These are phyloP conservation scores for Pseudopyricularia cyperi DNA, from an alignment of 2,329 filamentous ascomycete species.

Conservation along the genomic window DNA sequence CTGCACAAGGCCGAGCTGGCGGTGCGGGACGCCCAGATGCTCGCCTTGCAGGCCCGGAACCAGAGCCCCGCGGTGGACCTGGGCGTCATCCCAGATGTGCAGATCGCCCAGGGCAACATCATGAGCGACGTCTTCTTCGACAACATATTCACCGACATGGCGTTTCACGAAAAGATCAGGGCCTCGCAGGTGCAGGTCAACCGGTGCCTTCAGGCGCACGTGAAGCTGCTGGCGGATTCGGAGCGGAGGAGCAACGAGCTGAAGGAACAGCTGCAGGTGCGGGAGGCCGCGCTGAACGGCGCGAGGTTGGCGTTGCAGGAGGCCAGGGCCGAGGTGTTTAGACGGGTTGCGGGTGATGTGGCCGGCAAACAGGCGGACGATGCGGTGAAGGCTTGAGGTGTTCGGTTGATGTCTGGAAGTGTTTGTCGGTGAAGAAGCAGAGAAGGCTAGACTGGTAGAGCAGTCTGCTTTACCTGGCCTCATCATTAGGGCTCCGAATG, in stretches of 20 bases:
- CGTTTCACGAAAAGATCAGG: conserved; percentile 38
- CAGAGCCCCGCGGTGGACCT: conserved; percentile 22
- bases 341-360: conserved; percentile 6
- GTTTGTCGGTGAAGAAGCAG: background rate
- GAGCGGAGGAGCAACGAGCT: conserved; percentile 16
- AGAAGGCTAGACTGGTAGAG: background rate
- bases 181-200: conserved; percentile 22
- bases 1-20: conserved; percentile 32
- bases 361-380: background rate
- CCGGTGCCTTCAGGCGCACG: conserved; percentile 18
- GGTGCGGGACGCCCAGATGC: conserved; percentile 24
- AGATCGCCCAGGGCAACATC: conserved; percentile 29
- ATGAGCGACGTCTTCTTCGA: conserved; percentile 41
- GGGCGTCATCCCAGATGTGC: conserved; percentile 22
- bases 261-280: conserved; percentile 16
- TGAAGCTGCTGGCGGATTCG: conserved; percentile 16
- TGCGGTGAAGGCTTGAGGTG: background rate
- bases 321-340: conserved; percentile 29
- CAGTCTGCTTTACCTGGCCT: no score
- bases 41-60: conserved; percentile 24
- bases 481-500: no score
- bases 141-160: conserved; percentile 38
- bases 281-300: conserved; percentile 16
- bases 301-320: conserved; percentile 27
- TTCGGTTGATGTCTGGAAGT: background rate